Evolutionary conservation across 352 stramenopile species (phyloP), one percentile per base, ranked within the genome.

Genomic region (Thalassiosira livingstoniorum): DNA sequence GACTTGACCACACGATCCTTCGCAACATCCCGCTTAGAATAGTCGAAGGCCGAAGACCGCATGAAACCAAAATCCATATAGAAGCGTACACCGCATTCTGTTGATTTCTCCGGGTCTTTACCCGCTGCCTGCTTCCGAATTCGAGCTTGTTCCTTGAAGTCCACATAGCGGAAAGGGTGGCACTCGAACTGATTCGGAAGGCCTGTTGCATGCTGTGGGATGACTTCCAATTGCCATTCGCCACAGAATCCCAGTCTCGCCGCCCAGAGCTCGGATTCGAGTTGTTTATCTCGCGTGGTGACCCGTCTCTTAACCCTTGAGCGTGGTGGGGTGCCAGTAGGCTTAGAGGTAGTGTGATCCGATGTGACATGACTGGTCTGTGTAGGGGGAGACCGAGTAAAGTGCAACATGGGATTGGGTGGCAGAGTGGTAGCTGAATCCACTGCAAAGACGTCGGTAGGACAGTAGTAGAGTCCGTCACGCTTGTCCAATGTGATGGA

Each of bases 81-180:
- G n/a, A n/a, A n/a, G n/a, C n/a, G n/a, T n/a, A n/a, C n/a, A n/a
- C n/a, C 67, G 2, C 53, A 27, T 21, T 18, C 3, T 21, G 32
- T 18, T 2, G 39, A 23, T 21, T 39, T 39, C n/a, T 39, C 18
- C 21, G 67, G 18, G 0, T 31, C 29, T 15, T 39, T 18, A 11
- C 37, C 34, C 10, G 67, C 67, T 31, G 34, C 23, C 42, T 75
- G 32, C 29, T 75, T 75, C 3, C 37, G 67, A 31, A 75, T 66
- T 23, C 23, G 23, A 10, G 67, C 67, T 45, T 75, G 54, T 31
- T 75, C 67, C 25, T 75, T 42, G 60, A 47, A 37, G 21, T 67
- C 32, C 15, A 67, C n/a, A 2, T 2, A n/a, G n/a, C n/a, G n/a
- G n/a, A n/a, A n/a, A n/a, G n/a, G n/a, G n/a, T n/a, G n/a, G n/a